These are phyloP conservation scores for Aureobasidium pullulans DNA, from an alignment of 2,329 filamentous ascomycete genomes.

Conservation along the genomic window DNA sequence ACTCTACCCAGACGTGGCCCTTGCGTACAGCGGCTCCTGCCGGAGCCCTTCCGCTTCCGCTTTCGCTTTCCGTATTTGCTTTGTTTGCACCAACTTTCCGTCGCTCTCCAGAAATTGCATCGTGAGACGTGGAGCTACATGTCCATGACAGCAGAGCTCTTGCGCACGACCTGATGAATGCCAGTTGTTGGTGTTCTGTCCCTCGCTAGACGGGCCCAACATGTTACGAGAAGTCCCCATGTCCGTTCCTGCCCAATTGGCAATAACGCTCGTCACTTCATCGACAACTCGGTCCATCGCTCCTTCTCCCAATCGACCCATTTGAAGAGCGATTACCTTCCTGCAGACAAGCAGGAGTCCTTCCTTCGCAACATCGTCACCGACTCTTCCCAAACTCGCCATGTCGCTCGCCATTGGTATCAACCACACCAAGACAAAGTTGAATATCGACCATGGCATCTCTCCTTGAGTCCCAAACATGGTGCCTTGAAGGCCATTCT, in stretches of 20 bases:
- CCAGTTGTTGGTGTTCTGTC: constrained; percentile 14
- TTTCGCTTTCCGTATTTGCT: neutral
- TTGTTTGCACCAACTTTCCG: neutral
- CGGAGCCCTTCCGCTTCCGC: neutral
- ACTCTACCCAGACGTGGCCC: neutral
- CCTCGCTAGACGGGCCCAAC: constrained; percentile 12
- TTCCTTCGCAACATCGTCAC: neutral
- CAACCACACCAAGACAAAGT: neutral
- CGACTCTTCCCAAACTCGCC: neutral
- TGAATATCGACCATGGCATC: neutral
- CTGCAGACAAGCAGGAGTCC: neutral
- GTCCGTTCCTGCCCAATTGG: neutral
- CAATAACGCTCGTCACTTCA: constrained; percentile 12
- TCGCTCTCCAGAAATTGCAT: neutral
- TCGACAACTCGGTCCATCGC: neutral
- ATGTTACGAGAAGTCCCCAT: neutral
- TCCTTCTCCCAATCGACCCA: neutral
- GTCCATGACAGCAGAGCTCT: neutral
- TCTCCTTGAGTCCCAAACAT: neutral
- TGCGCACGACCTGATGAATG: constrained; percentile 14
- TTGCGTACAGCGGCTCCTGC: neutral
- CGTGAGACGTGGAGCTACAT: neutral
- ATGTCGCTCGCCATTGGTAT: neutral
- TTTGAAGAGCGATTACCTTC: constrained; percentile 1
- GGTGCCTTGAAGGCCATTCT: neutral